phyloP scores from a whole-genome alignment of 805 yeast genomes.

The Yamadazyma kitorensis region DNA sequence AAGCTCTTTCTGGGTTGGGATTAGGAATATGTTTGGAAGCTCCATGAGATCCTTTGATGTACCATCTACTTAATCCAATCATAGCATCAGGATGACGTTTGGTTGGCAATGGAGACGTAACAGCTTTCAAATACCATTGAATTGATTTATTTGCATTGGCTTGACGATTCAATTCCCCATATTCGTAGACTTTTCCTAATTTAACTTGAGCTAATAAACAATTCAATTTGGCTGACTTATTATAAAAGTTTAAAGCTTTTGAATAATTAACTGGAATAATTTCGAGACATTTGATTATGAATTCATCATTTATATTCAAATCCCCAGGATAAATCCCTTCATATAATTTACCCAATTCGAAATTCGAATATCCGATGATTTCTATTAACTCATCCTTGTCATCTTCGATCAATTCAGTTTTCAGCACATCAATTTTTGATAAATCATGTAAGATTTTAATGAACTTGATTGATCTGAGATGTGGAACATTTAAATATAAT shows the following conservation, averaged over 20 bases:
- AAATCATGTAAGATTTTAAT: slow-evolving; percentile 34
- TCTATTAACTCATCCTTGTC: slow-evolving; percentile 41
- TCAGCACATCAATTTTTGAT: slow-evolving; percentile 34
- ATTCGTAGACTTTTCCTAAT: slow-evolving; percentile 41
- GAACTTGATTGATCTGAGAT: slow-evolving; percentile 32
- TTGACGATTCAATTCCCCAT: slow-evolving; percentile 40
- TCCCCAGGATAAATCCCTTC: slow-evolving; percentile 47
- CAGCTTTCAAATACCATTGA: slow-evolving; percentile 44
- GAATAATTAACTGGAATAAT: slow-evolving; percentile 42
- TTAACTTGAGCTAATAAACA: slow-evolving; percentile 41
- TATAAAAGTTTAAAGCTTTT: slow-evolving; percentile 39
- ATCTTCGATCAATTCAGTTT: slow-evolving; percentile 32
- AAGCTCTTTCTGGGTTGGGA: slow-evolving; percentile 35
- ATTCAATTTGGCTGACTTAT: slow-evolving; percentile 39
- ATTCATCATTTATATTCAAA: slow-evolving; percentile 33
- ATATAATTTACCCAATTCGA: slow-evolving; percentile 40
- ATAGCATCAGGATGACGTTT: slow-evolving; percentile 44
- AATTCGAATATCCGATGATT: slow-evolving; percentile 39
- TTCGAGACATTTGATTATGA: slow-evolving; percentile 31
- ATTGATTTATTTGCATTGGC: slow-evolving; percentile 39
- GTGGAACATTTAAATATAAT: slow-evolving; percentile 33
- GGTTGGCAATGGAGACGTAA: slow-evolving; percentile 36
- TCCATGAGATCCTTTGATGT: slow-evolving; percentile 32
- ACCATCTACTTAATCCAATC: slow-evolving; percentile 44
- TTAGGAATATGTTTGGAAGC: slow-evolving; percentile 33